Conservation (phyloP, 2,329 filamentous ascomycete genomes). For the Myotisia sp. region DNA sequence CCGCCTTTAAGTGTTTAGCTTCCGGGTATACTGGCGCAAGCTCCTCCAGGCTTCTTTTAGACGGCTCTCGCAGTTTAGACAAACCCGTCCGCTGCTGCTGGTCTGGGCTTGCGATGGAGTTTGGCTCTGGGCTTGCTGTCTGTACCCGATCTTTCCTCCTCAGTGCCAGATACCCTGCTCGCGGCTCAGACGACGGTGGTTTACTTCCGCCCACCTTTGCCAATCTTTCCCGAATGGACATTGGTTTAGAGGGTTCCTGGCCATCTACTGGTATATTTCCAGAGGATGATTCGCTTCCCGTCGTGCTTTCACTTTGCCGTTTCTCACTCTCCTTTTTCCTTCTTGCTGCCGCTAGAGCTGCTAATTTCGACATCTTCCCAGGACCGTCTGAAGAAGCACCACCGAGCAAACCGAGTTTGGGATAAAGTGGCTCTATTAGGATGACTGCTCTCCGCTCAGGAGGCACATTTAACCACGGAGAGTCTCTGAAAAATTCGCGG, state of each 20-base stretch:
- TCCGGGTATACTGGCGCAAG: neutral
- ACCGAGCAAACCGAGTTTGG: constrained; percentile 58
- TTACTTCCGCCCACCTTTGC: constrained; percentile 17
- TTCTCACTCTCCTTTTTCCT: constrained; percentile 67
- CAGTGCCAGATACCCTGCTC: constrained; percentile 4
- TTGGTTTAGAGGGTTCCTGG: constrained; percentile 14
- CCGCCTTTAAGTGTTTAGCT: constrained; percentile 26
- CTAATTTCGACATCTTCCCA: constrained; percentile 77
- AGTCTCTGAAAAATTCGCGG: constrained; percentile 61
- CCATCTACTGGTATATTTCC: constrained; percentile 8
- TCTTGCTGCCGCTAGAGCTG: constrained; percentile 71
- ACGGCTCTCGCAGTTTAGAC: neutral
- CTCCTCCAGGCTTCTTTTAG: neutral
- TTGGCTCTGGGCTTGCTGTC: neutral
- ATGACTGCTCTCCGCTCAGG: constrained; percentile 47
- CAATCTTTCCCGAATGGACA: constrained; percentile 28
- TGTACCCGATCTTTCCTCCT: constrained; percentile 4
- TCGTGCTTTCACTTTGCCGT: constrained; percentile 12
- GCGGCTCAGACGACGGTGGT: neutral
- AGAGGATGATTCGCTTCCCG: neutral
- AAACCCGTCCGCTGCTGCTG: too few relatives aligned
- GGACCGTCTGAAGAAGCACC: constrained; percentile 49
- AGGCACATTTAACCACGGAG: constrained; percentile 70
- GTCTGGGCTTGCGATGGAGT: neutral
- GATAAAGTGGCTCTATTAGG: constrained; percentile 46